Base-by-base conservation (phyloP, 2,329 filamentous ascomycete genomes). In the Botryotinia globosa region DNA sequence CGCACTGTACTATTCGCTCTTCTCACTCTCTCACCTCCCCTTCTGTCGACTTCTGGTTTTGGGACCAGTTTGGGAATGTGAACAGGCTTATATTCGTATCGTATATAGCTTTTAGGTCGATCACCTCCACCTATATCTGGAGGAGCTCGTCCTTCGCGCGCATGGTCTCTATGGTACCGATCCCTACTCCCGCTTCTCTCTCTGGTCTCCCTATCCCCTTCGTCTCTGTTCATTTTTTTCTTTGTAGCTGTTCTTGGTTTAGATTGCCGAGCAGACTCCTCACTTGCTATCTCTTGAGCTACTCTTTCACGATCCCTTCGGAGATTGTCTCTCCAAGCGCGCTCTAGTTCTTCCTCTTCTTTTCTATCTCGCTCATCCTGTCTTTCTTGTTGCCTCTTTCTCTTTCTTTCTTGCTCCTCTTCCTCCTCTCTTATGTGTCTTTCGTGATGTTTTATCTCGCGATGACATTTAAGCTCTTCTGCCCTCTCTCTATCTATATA, bases 271-370 rank as follows among this genome's bases (percentile, higher is more conserved):
- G 22, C 22, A n/a, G 2, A 10, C 10, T n/a, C 1, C 4, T n/a
- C 4, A 3, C 1, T n/a, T n/a, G 6, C 0, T 6, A 2, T 4
- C 10, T 51, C 4, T n/a, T n/a, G 1, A 14, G 48, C 48, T n/a
- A 51, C 14, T n/a, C 10, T n/a, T n/a, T 10, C 25, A n/a, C 14
- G 3, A 0, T 3, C 10, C 45, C 5, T 8, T 48, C 4, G 22
- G 45, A 2, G 12, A 0, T 6, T 25, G 45, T 1, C 25, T 12
- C 5, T n/a, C 48, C 48, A 54, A 14, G 5, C 25, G 25, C 48
- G 25, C 5, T 54, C 48, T n/a, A 14, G 0, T 54, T 54, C 12
- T 51, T 51, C 48, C 25, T 54, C 25, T n/a, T 54, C 48, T 54
- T n/a, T 54, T n/a, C 25, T 54, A 16, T n/a, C 10, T 14, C 1